phyloP scores from a whole-genome alignment of 2,329 filamentous ascomycete genomes.

The Helotiales sp. region DNA sequence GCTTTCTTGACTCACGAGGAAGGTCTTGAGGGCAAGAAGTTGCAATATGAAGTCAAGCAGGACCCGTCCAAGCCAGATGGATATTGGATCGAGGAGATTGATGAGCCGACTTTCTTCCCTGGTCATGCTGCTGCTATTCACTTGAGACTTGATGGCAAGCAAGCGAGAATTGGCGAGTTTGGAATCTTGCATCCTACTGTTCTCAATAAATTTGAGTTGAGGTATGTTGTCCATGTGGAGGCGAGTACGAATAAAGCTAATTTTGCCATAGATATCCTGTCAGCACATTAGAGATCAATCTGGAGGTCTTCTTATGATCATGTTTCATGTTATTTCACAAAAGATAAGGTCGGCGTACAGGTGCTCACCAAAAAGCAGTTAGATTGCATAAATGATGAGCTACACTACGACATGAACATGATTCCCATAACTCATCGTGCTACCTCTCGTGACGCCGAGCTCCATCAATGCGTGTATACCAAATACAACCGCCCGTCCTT shows the following conservation, averaged over 20 bases:
- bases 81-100: slow-evolving; percentile 94
- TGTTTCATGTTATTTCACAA: neutral
- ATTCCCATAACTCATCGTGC: slow-evolving; percentile 1
- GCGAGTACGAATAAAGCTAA: slow-evolving; percentile 16
- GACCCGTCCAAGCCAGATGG: slow-evolving; percentile 62
- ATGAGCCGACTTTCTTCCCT: slow-evolving; percentile 88
- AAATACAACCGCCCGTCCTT: neutral
- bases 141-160: slow-evolving; percentile 72
- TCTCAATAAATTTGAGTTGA: slow-evolving; percentile 89
- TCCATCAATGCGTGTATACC: slow-evolving; percentile 22
- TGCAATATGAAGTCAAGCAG: slow-evolving; percentile 53
- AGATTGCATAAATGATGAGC: slow-evolving; percentile 24
- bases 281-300: slow-evolving; percentile 90
- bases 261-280: slow-evolving; percentile 70
- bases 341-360: neutral
- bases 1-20: slow-evolving; percentile 78
- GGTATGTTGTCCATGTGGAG: slow-evolving; percentile 46
- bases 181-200: slow-evolving; percentile 93
- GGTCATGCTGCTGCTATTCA: slow-evolving; percentile 87
- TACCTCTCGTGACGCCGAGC: slow-evolving; percentile 18
- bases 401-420: slow-evolving; percentile 5
- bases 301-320: slow-evolving; percentile 82
- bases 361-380: slow-evolving; percentile 20
- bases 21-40: slow-evolving; percentile 52
- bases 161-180: slow-evolving; percentile 80